Conservation (phyloP, 169 alveolate genomes). For the Eimeria acervulina region DNA sequence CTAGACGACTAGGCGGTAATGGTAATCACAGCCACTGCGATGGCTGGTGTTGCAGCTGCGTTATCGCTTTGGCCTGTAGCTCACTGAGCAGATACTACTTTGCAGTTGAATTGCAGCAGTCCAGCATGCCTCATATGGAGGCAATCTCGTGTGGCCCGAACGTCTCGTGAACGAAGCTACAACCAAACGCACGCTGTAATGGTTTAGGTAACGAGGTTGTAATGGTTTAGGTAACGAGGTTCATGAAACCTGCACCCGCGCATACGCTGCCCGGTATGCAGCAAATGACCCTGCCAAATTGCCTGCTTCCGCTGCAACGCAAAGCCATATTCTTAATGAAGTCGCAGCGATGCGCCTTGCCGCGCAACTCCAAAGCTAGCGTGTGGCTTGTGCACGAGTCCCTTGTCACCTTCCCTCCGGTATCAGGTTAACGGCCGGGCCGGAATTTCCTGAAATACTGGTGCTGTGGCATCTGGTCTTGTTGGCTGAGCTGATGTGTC, state of each 20-base stretch:
- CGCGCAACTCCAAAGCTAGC: background rate
- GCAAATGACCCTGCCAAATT: background rate
- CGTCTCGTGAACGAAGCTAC: background rate
- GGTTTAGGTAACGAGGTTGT: background rate
- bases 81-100: background rate
- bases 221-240: background rate
- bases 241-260: background rate
- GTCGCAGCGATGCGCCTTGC: slow-evolving; percentile 2
- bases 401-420: background rate
- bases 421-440: background rate
- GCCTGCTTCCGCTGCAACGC: slow-evolving; percentile 26
- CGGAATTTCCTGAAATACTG: slow-evolving; percentile 29
- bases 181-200: background rate
- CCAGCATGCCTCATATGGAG: background rate
- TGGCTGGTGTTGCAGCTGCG: background rate
- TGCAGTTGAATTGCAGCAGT: background rate
- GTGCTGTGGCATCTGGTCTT: slow-evolving; percentile 26
- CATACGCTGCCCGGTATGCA: background rate
- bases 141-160: background rate
- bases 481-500: slow-evolving; percentile 37
- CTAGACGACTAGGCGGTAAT: background rate
- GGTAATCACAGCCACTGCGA: background rate
- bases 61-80: background rate
- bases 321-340: background rate
- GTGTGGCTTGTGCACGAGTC: background rate